Base-by-base conservation (phyloP, 192 early-diverging fungal species). In the Umbelopsis vinacea region DNA sequence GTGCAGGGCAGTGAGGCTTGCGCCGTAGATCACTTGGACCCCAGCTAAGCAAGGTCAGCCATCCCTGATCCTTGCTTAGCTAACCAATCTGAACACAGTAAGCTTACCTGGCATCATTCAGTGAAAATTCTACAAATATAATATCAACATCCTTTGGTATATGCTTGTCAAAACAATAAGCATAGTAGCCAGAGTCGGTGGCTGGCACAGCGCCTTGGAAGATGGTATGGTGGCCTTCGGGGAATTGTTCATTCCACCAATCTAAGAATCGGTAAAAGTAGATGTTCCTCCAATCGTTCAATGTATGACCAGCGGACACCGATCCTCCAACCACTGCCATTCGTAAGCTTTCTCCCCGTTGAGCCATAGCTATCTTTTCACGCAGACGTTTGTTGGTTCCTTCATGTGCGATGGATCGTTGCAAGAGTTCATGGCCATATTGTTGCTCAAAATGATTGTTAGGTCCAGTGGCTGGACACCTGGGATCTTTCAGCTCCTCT, bases 61-160 rank as follows among this genome's bases (percentile, higher is more conserved):
- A 3, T 29, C 1, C 29, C 29, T 29, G 29, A 29, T n/a, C 29
- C 29, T 29, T 29, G 1, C 29, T 29, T 29, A 3, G 3, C 29
- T 29, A 3, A 29, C 29, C 29, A 29, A 43, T 43, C 1, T 43
- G 40, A 43, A 43, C 11, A 43, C 40, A 2, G 29, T 29, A 29
- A 29, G 29, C 69, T n/a, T 70, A 70, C 52, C 71, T 72, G 26
- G 53, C 71, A 45, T 72, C 71, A 55, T 72, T 72, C 21, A 72
- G 19, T 29, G 52, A 33, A 19, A 72, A 72, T 55, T 72, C 71
- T 7, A 72, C 55, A 46, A 72, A 43, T 10, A 72, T 21, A 23
- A 72, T 60, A 60, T 72, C 71, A 23, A 72, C 71, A 46, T 72
- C 71, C 5, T 46, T 38, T 35, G 71, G 71, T 10, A 72, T 72